Evolutionary conservation across 208 protist species (phyloP), one percentile per base, ranked within the genome.

Genomic region (Trypanosoma avium): DNA sequence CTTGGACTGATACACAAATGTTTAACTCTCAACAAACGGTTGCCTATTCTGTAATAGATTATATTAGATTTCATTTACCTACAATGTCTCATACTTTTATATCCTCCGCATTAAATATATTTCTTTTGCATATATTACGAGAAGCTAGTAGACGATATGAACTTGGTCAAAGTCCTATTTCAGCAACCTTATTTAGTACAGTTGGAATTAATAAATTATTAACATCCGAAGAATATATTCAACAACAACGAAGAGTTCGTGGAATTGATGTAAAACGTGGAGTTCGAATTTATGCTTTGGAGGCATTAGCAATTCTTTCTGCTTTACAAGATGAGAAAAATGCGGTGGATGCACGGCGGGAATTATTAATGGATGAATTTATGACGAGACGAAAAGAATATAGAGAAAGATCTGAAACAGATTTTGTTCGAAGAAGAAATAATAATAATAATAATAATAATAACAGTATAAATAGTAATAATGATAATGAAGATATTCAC

Each of bases 1-100:
- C 76, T 30, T 88, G 79, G 81, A 80, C 75, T 12, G 67, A 80
- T 43, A 70, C 29, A 27, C 70, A 79, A 35, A 60, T 92, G 68
- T 86, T 86, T 54, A 30, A 33, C 1, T 55, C 58, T 19, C 45
- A 57, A 21, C 69, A 79, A 49, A 47, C 32, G 2, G 67, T 46
- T 3, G 55, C 67, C 26, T 86, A 84, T 66, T 74, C 69, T 22
- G 70, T 76, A 2, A 49, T 32, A 40, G 58, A 40, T 22, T 88
- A 80, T 70, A 67, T 80, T 12, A 73, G 66, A 17, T 71, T 74
- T 36, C 73, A 86, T 70, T 49, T 73, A 19, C 73, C 76, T 22
- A 45, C 70, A 26, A 55, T 82, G 24, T 58, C 57, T n/a, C 54
- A 69, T 17, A 57, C 60, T 10, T 75, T 72, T 47, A 48, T 71